Conservation (phyloP, 805 yeast genomes). For the Candida hungchunana region DNA sequence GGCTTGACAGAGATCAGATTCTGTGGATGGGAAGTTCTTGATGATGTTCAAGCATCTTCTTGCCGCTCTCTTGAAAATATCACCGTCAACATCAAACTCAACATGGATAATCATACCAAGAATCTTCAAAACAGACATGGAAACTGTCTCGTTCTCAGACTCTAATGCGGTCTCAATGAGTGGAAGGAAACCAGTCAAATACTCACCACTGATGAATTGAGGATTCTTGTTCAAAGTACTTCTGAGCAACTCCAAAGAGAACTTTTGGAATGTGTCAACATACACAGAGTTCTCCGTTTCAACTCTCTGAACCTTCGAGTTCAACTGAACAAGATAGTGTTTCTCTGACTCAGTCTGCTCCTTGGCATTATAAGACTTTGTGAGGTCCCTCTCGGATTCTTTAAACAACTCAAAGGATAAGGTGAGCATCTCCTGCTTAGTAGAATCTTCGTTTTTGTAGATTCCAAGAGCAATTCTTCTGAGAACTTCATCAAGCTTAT, state of each 20-base stretch:
- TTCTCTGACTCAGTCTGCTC: slow-evolving; percentile 43
- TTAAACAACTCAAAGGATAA: slow-evolving; percentile 70
- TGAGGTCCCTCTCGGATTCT: slow-evolving; percentile 39
- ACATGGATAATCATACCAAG: slow-evolving; percentile 56
- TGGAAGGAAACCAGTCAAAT: slow-evolving; percentile 73
- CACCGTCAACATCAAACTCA: slow-evolving; percentile 49
- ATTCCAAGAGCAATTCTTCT: slow-evolving; percentile 78
- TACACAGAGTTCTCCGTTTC: slow-evolving; percentile 55
- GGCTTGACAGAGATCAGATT: slow-evolving; percentile 74
- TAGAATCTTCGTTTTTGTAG: slow-evolving; percentile 58
- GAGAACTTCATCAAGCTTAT: slow-evolving; percentile 73
- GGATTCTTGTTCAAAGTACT: slow-evolving; percentile 64
- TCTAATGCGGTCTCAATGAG: slow-evolving; percentile 54
- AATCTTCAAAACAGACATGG: slow-evolving; percentile 60
- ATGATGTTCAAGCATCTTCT: slow-evolving; percentile 58
- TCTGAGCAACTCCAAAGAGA: slow-evolving; percentile 72
- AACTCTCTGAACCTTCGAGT: slow-evolving; percentile 51
- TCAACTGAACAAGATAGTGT: slow-evolving; percentile 72
- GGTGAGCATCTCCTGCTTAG: slow-evolving; percentile 54
- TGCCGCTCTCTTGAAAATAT: slow-evolving; percentile 54
- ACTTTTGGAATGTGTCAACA: slow-evolving; percentile 60
- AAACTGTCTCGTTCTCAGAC: slow-evolving; percentile 75
- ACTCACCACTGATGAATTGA: slow-evolving; percentile 51
- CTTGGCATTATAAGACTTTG: slow-evolving; percentile 18
- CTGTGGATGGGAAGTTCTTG: slow-evolving; percentile 73